Conservation (phyloP, 345 rosid species). For the Lepidium africanum region DNA sequence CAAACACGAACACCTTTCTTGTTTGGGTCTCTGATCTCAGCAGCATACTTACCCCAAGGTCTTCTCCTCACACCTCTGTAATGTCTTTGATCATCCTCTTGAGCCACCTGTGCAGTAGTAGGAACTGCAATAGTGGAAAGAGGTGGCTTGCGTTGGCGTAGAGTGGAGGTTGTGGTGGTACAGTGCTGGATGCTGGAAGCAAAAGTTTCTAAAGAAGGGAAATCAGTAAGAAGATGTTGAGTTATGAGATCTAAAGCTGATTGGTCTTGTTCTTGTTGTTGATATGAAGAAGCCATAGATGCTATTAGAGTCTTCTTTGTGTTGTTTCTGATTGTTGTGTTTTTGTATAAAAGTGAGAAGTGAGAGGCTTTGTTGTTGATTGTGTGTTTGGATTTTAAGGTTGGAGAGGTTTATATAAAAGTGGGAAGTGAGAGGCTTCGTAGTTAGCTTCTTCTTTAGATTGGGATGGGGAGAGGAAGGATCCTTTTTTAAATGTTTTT, state of each 20-base stretch:
- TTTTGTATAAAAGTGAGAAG: not conserved
- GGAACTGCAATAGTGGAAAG: slow-evolving; percentile 23
- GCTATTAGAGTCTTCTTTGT: not conserved
- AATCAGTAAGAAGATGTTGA: slow-evolving; percentile 55
- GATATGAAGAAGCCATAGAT: slow-evolving; percentile 11
- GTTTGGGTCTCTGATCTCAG: slow-evolving; percentile 88
- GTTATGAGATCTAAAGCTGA: slow-evolving; percentile 51
- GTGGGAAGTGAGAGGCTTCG: slow-evolving; percentile 8
- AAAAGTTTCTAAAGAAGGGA: slow-evolving; percentile 37
- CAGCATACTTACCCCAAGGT: slow-evolving; percentile 88
- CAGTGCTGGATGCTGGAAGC: slow-evolving; percentile 20
- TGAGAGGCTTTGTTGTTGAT: not conserved
- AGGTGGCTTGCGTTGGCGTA: slow-evolving; percentile 64
- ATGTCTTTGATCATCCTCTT: slow-evolving; percentile 33
- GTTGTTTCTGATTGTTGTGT: not conserved
- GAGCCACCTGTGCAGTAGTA: not conserved
- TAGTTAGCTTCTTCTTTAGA: not conserved
- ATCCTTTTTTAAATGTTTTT: not conserved
- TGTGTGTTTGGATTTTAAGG: not conserved
- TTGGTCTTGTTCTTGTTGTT: slow-evolving; percentile 17
- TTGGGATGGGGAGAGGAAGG: slow-evolving; percentile 14
- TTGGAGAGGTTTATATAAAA: not conserved
- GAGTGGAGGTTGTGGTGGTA: slow-evolving; percentile 16
- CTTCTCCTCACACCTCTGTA: slow-evolving; percentile 76
- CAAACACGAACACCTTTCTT: slow-evolving; percentile 74